Evolutionary conservation across 2,329 filamentous ascomycete species (phyloP), one percentile per base, ranked within the genome.

Genomic region (Aspergillus clavatus): DNA sequence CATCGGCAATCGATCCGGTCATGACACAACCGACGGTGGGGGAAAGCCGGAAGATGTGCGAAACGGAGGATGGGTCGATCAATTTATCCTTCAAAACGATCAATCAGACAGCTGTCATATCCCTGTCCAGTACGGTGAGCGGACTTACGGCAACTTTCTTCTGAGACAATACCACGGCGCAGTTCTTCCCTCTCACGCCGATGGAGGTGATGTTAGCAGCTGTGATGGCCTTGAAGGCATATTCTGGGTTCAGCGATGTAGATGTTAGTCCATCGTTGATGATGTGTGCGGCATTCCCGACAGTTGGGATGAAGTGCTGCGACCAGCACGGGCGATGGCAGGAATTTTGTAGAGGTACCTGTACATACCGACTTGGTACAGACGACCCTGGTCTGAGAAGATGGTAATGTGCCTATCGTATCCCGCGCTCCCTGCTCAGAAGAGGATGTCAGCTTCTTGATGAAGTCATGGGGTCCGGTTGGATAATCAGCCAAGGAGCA

Each of bases 181-280:
- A 97, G 75, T 93, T 82, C 80, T 98, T 98, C 72, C 93, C 93
- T 67, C 89, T 82, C 58, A 98, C 83, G 60, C 93, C 93, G 70
- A 98, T 82, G 51, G 93, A 93, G 79, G 95, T 98, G 76, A 98
- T 97, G 73, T 97, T 97, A 59, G 93, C 93, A 51, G 93, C 91
- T 59, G 93, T 98, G 74, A 98, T 98, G 48, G 93, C 93, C 78
- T 98, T 98, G 84, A 98, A 98, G 61, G 93, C 93, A 91, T 98
- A 98, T 80, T 98, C 93, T 97, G 23, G 68, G 60, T 55, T 31
- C 51, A 59, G 35, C 50, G 54, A 52, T 57, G 40, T 52, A 38
- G 21, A 42, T 44, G 57, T 69, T 48, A 68, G 65, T 61, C 31
- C 44, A 54, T 53, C 48, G 44, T 40, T 44, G 38, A 55, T 53